A percentile compares a stretch with the other conserved stretches of the same genome.
phyloP scores from a whole-genome alignment of 2,329 filamentous ascomycete species.

The Cryphonectria naterciae region DNA sequence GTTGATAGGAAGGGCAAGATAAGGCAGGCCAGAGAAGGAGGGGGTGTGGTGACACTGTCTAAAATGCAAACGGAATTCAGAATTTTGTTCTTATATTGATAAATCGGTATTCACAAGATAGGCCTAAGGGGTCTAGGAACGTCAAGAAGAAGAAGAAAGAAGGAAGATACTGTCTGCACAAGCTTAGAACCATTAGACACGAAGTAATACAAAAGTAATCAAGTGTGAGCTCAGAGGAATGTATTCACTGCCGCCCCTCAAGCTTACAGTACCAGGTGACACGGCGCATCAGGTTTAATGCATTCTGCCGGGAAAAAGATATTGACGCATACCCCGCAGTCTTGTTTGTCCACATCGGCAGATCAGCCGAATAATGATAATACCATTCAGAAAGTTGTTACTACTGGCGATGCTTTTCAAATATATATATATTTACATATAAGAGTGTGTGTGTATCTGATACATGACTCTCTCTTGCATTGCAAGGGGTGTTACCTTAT shows the following conservation, averaged over 20 bases:
- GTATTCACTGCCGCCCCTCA: neutral
- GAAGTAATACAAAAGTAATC: neutral
- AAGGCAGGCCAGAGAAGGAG: neutral
- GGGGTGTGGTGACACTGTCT: too few species aligned
- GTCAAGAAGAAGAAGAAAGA: neutral
- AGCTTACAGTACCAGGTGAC: neutral
- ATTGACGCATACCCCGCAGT: constrained; percentile 11
- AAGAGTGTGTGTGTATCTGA: too few species aligned
- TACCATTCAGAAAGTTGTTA: neutral
- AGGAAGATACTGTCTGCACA: neutral
- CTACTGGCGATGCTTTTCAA: neutral
- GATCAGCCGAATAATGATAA: neutral
- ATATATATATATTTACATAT: too few species aligned
- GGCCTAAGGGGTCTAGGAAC: neutral
- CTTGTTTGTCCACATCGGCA: constrained; percentile 8
- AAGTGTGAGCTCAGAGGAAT: neutral
- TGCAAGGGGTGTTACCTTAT: too few species aligned
- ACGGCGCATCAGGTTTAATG: neutral
- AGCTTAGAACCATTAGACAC: neutral
- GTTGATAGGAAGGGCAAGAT: neutral
- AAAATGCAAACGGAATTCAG: neutral
- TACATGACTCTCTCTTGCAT: too few species aligned
- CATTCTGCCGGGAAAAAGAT: neutral
- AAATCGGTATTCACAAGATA: neutral
- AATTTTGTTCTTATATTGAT: neutral